Evolutionary conservation across 352 stramenopile genomes (phyloP).

Genomic region (Plasmopara muralis): DNA sequence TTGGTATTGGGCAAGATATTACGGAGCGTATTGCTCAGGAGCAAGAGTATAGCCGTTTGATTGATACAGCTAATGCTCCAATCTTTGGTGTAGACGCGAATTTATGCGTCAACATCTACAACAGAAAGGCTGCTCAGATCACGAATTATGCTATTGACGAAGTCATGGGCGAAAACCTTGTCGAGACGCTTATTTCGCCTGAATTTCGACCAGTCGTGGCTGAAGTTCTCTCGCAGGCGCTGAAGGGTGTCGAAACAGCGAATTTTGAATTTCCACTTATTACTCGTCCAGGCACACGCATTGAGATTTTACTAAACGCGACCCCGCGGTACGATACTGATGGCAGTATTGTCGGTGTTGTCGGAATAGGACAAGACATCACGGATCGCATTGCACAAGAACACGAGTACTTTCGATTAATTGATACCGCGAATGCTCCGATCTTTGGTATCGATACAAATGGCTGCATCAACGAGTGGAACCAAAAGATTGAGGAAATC

Average conservation of each 20-base stretch:
- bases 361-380: constrained; percentile 84
- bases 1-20: constrained; percentile 83
- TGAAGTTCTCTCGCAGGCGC: constrained; percentile 62
- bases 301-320: constrained; percentile 77
- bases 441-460: constrained; percentile 72
- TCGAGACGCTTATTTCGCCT: constrained; percentile 79
- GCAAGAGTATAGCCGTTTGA: constrained; percentile 82
- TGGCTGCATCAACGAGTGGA: constrained; percentile 75
- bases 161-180: constrained; percentile 74
- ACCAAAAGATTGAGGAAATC: constrained; percentile 70
- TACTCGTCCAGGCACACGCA: constrained; percentile 57
- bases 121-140: constrained; percentile 87
- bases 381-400: constrained; percentile 70
- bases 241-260: constrained; percentile 58
- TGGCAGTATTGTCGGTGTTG: constrained; percentile 78
- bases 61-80: constrained; percentile 86
- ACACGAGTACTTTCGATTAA: constrained; percentile 71
- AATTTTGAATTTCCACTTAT: constrained; percentile 88
- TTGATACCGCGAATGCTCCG: constrained; percentile 67
- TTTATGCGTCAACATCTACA: constrained; percentile 88
- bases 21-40: constrained; percentile 82
- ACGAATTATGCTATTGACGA: constrained; percentile 79
- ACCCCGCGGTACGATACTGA: constrained; percentile 61
- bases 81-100: constrained; percentile 88
- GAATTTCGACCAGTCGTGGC: constrained; percentile 61